Evolutionary conservation across 441 rosid genomes (phyloP), one percentile per base, ranked within the genome.

Genomic region (Gossypium schwendimanii): DNA sequence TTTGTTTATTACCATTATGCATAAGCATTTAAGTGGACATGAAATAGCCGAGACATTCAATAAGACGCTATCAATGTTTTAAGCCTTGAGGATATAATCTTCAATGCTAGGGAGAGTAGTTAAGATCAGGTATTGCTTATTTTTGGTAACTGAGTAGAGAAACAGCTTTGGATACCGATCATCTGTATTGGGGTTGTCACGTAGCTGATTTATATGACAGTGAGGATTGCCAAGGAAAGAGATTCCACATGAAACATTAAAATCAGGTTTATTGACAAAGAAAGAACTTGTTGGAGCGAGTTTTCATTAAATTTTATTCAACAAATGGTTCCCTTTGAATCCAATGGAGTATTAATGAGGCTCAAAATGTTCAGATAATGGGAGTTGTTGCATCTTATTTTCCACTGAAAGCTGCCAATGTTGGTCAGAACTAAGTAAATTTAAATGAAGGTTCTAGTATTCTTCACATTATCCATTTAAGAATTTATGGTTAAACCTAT

Each of bases 281-380:
- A 55, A 57, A 54, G n/a, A 67, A 26, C 44, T 67, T 67, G 57
- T 24, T 67, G 71, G 59, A 24, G 58, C 0, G 21, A n/a, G 55
- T 26, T 53, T 10, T 49, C 5, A n/a, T 3, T 26, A n/a, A n/a
- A 67, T n/a, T 47, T 44, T 67, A n/a, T 24, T 23, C 23, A 49
- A 49, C 23, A 66, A 66, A 66, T 39, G 70, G 10, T 65, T 65
- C 39, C 70, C 54, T 36, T 66, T 66, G 57, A 66, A n/a, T 14
- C 33, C 36, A 2, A 23, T 52, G 58, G 14, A 24, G 23, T 24
- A 24, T 47, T 66, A 24, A 33, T 8, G 28, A 47, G 23, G 58
- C n/a, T 49, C 44, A 26, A 26, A 67, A 28, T 24, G 59, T 67
- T 66, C 58, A 66, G 20, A 66, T 67, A 26, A 14, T 4, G n/a